Conservation (phyloP, 331 rosid genomes). For the Malus hybrid region DNA sequence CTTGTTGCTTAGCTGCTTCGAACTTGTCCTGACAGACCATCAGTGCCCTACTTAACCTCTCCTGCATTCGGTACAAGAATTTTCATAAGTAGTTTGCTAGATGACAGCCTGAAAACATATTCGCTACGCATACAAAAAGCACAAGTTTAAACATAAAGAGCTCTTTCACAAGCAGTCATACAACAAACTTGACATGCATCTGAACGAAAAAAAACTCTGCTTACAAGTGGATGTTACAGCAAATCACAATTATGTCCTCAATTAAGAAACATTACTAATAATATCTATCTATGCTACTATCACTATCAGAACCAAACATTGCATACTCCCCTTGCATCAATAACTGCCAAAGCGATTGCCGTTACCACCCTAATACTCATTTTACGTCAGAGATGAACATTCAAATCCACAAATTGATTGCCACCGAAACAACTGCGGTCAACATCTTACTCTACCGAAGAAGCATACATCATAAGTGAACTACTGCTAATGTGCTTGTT, state of each 20-base stretch:
- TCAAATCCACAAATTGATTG: no score
- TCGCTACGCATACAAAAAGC: neutral
- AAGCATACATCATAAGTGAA: neutral
- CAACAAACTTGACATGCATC: neutral
- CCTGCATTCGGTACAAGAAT: constrained; percentile 42
- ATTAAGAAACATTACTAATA: no score
- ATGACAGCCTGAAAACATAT: neutral
- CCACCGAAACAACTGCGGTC: no score
- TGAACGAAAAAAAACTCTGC: neutral
- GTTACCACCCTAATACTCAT: no score
- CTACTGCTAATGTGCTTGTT: neutral
- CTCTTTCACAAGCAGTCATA: neutral
- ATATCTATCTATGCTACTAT: no score
- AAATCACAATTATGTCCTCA: neutral
- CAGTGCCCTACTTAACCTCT: constrained; percentile 70
- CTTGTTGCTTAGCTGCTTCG: constrained; percentile 70
- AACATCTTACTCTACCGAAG: neutral
- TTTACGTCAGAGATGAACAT: no score
- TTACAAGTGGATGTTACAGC: neutral
- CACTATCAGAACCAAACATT: no score
- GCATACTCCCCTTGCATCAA: no score
- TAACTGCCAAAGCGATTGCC: no score
- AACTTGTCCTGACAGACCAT: constrained; percentile 95
- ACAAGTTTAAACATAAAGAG: no score
- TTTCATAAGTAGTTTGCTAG: neutral